These are phyloP conservation scores for Nyssa sinensis DNA, from an alignment of 148 eudicot species.

Conservation along the genomic window DNA sequence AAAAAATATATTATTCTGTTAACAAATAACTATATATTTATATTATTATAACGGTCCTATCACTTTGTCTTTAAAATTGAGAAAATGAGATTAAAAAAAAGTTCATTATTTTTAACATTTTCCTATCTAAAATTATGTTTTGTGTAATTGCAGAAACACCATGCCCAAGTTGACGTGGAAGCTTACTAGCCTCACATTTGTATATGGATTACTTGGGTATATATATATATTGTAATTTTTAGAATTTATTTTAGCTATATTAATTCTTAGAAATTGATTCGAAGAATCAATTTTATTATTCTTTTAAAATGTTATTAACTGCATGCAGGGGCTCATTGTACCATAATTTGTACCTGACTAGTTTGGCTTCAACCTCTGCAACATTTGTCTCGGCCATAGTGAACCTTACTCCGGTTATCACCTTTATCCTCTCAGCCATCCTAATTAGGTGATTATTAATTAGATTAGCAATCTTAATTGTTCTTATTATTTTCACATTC, in stretches of 20 bases:
- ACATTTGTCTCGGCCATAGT: not conserved
- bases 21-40: too few relatives aligned
- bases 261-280: too few relatives aligned
- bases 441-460: too few relatives aligned
- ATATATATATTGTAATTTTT: too few relatives aligned
- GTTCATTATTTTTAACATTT: not conserved
- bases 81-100: not conserved
- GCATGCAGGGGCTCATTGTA: not conserved
- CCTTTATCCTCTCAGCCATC: not conserved
- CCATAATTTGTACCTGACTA: not conserved
- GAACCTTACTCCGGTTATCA: not conserved
- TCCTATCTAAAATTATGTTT: not conserved
- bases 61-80: too few relatives aligned
- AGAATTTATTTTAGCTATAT: not conserved
- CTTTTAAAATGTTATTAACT: too few relatives aligned
- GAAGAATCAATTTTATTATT: too few relatives aligned
- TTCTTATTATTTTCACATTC: too few relatives aligned
- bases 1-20: too few relatives aligned
- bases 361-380: not conserved
- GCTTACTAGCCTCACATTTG: not conserved
- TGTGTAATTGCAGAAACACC: not conserved
- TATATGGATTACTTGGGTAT: slow-evolving; percentile 9
- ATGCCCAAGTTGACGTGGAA: not conserved
- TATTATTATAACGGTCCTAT: too few relatives aligned
- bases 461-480: too few relatives aligned